Conservation (phyloP, 2,329 filamentous ascomycete genomes). For the Exophiala aquamarina region DNA sequence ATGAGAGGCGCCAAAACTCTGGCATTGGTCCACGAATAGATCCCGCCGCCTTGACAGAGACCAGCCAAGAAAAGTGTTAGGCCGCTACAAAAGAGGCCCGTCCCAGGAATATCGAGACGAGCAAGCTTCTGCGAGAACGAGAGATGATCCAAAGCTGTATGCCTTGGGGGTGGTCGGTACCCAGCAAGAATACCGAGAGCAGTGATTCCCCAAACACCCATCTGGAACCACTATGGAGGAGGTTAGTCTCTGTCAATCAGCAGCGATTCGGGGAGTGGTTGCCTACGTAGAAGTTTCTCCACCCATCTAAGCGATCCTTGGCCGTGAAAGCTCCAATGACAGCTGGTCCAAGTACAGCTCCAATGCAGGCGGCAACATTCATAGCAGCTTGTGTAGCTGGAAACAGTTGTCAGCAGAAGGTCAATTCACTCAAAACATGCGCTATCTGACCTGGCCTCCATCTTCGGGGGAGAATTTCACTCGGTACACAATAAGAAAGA, state of each 20-base stretch:
- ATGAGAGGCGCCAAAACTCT: slow-evolving; percentile 16
- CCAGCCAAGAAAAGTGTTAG: slow-evolving; percentile 22
- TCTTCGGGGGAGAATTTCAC: slow-evolving; percentile 24
- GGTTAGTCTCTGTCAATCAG: background rate
- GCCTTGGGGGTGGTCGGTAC: slow-evolving; percentile 23
- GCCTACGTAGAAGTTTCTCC: slow-evolving; percentile 25
- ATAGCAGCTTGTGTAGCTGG: slow-evolving; percentile 22
- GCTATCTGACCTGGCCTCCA: slow-evolving; percentile 27
- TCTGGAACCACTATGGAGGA: slow-evolving; percentile 23
- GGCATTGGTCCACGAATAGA: slow-evolving; percentile 22
- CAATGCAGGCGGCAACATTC: slow-evolving; percentile 20
- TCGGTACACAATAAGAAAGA: slow-evolving; percentile 23
- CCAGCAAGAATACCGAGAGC: slow-evolving; percentile 22
- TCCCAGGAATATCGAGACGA: slow-evolving; percentile 22
- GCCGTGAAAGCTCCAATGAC: slow-evolving; percentile 21
- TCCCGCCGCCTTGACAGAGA: slow-evolving; percentile 22
- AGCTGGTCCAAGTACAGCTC: slow-evolving; percentile 19
- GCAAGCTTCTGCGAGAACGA: slow-evolving; percentile 23
- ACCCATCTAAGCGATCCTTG: slow-evolving; percentile 12
- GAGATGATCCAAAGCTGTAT: slow-evolving; percentile 22
- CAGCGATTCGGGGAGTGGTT: background rate
- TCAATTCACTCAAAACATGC: background rate
- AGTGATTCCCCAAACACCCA: slow-evolving; percentile 23
- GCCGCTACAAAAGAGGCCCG: slow-evolving; percentile 15
- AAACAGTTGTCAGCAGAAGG: background rate